Evolutionary conservation across 1,284 basidiomycete species (phyloP), one percentile per base, ranked within the genome.

Genomic region (Cystobasidium slooffiae): DNA sequence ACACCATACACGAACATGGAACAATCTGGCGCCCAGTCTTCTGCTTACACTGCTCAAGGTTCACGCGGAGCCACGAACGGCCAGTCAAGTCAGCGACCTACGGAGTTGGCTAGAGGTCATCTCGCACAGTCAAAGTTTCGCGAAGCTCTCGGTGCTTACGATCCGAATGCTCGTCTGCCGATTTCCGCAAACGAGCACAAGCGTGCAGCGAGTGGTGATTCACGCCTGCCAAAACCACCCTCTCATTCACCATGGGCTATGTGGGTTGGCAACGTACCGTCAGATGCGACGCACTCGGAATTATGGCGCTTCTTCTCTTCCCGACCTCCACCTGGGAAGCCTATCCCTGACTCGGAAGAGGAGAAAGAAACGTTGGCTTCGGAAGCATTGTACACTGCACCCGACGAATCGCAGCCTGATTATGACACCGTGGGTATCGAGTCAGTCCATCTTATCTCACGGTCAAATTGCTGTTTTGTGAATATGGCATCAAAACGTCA

Each of bases 401-500:
- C 22, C 18, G 67, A 75, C 43, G 44, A 74, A 51, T 41, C 77
- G 12, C 73, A 78, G 14, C 67, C 78, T 6, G 82, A 64, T 78
- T 69, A 79, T n/a, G 52, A 68, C 9, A 68, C 82, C 76, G 82
- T 84, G 39, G 92, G 92, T 6, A 89, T 97, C 2, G 82, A 91
- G 2, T 94, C 92, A 24, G 90, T 99, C 77, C 97, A 96, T 84
- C 87, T 95, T 72, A 98, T 99, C 78, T 88, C 90, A 20, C 88
- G 94, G 24, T 95, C 93, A 3, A 94, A 90, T 79, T 97, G 95
- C 82, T 93, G 92, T 3, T 97, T 98, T 80, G 88, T 97, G 82
- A 97, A 97, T 81, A 94, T 91, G 79, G 87, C 88, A 62, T 87
- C 86, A 0, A 87, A 89, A 78, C 83, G 80, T 1, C 85, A 90